Evolutionary conservation across 305 asterid species (phyloP).

Genomic region (Stenogyne calaminthoides): DNA sequence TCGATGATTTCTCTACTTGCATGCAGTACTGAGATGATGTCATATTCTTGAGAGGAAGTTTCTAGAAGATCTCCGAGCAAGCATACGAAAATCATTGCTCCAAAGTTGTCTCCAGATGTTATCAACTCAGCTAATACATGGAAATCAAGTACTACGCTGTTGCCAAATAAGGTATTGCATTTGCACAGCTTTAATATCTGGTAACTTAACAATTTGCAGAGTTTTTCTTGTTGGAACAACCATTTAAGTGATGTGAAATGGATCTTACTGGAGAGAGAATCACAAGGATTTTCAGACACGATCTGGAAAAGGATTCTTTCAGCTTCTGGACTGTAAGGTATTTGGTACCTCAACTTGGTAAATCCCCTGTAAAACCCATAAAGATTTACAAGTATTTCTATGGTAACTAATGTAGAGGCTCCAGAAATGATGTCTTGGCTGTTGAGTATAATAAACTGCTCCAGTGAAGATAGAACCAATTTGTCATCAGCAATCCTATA

Average conservation of each 20-base stretch:
- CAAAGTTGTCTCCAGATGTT: conserved; percentile 65
- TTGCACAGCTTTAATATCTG: conserved; percentile 75
- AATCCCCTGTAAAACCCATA: conserved; percentile 81
- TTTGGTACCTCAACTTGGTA: conserved; percentile 79
- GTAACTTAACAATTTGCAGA: conserved; percentile 59
- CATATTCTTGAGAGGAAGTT: conserved; percentile 50
- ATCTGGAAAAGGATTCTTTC: conserved; percentile 71
- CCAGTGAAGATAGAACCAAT: conserved; percentile 84
- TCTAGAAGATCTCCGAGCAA: conserved; percentile 65
- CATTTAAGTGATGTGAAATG: conserved; percentile 75
- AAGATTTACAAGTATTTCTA: conserved; percentile 58
- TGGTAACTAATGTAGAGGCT: conserved; percentile 47
- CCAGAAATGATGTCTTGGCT: conserved; percentile 44
- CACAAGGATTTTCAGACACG: conserved; percentile 70
- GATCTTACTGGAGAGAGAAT: conserved; percentile 67
- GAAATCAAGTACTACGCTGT: conserved; percentile 40
- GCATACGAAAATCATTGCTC: conserved; percentile 53
- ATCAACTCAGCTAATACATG: conserved; percentile 66
- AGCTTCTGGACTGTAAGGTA: conserved; percentile 89
- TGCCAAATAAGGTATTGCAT: conserved; percentile 38
- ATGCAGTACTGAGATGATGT: conserved; percentile 55
- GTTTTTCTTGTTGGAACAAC: conserved; percentile 93
- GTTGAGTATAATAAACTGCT: conserved; percentile 87
- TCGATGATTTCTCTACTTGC: conserved; percentile 53
- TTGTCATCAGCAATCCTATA: conserved; percentile 85